These are phyloP conservation scores for Closterium sp. DNA, from an alignment of 139 green algal species.

Conservation along the genomic window DNA sequence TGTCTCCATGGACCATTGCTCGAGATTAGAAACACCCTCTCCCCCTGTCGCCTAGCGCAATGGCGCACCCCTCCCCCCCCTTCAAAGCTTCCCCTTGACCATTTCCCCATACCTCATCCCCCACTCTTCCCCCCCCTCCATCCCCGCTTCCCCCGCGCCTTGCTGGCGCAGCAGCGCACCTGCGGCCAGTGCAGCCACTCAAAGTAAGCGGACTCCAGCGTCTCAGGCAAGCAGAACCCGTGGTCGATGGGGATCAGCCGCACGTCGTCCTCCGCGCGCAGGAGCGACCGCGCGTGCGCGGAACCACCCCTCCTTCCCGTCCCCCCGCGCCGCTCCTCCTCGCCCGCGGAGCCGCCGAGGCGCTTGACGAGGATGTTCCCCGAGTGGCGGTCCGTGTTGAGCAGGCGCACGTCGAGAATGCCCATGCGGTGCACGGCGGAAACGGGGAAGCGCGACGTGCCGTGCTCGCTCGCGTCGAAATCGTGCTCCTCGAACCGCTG, in stretches of 20 bases:
- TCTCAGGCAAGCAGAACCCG: slow-evolving; percentile 93
- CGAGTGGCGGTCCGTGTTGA: slow-evolving; percentile 93
- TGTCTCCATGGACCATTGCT: no score
- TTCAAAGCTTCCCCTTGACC: no score
- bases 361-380: slow-evolving; percentile 69
- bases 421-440: slow-evolving; percentile 89
- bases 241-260: slow-evolving; percentile 95
- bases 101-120: no score
- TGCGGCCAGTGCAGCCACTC: slow-evolving; percentile 96
- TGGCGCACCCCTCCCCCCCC: not conserved
- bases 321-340: not conserved
- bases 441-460: slow-evolving; percentile 71
- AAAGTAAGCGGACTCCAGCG: slow-evolving; percentile 90
- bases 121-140: not conserved
- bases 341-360: not conserved
- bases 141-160: not conserved
- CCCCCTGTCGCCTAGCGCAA: not conserved
- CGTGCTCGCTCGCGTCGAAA: slow-evolving; percentile 88
- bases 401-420: slow-evolving; percentile 90
- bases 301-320: not conserved
- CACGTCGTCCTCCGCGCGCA: slow-evolving; percentile 12
- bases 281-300: not conserved
- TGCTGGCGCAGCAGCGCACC: not conserved
- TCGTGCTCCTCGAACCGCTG: slow-evolving; percentile 86
- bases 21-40: not conserved